Base-by-base conservation (phyloP, 176 grass and related monocot genomes). In the Musa itinerans region DNA sequence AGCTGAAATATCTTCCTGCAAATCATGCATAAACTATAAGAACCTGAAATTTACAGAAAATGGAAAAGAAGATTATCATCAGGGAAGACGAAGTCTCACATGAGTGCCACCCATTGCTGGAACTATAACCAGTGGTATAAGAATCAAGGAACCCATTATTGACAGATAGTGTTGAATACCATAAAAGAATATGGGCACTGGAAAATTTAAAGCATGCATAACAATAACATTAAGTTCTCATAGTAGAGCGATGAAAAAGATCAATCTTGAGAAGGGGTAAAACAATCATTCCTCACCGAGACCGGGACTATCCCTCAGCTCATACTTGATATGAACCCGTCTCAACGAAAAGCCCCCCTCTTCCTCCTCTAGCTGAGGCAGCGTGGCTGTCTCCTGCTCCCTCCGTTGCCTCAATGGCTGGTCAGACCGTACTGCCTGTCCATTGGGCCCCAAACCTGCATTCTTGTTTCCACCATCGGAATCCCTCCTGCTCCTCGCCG, bases 131-230 rank as follows among this genome's bases (percentile, higher is more conserved):
- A 99, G 86, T 1, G 91, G 91, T 72, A 86, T 93, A 11, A 94
- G 83, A 57, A 99, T 92, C 74, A 99, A 94, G 8, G 95, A 99
- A n/a, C 95, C 95, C 19, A 99, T 16, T 82, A 99, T 99, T 63
- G 91, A 94, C n/a, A 99, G 72, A 81, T 99, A 99, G 65, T 94
- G 95, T 78, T 94, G 95, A 12, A 94, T 83, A 62, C 86, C 86
- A 29, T 92, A 94, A 65, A 89, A 69, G 51, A 84, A 66, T 9
- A 99, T 80, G 50, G 90, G 83, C 63, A 99, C 95, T 94, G 85
- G 73, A 90, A 76, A 71, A n/a, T 7, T 61, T 54, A 8, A 17
- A 54, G 54, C 11, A 89, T 67, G 55, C 27, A 54, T 69, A 69
- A 19, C 86, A 3, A 29, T n/a, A 67, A n/a, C 50, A 80, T 86